phyloP scores from a whole-genome alignment of 495 filamentous ascomycete genomes.

The Hyaloscypha bicolor region DNA sequence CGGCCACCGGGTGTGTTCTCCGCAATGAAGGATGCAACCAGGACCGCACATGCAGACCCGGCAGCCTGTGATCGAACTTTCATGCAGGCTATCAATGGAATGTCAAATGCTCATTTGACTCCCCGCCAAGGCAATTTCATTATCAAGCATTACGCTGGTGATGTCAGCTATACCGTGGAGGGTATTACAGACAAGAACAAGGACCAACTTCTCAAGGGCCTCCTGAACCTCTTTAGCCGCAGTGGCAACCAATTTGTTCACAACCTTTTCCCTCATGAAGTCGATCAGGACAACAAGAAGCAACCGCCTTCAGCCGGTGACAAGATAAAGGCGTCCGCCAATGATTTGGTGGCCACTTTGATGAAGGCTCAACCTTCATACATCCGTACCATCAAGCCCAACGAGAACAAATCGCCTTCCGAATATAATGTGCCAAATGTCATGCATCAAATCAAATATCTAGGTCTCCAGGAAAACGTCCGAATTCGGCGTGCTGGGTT shows the following conservation, averaged over 20 bases:
- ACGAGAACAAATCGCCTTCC: slow-evolving; percentile 93
- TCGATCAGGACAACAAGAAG: slow-evolving; percentile 94
- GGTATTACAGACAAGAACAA: slow-evolving; percentile 99
- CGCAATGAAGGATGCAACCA: slow-evolving; percentile 95
- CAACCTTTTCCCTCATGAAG: slow-evolving; percentile 85
- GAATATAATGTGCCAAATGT: slow-evolving; percentile 94
- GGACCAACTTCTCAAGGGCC: slow-evolving; percentile 92
- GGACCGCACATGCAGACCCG: slow-evolving; percentile 94
- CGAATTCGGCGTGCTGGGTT: slow-evolving; percentile 96
- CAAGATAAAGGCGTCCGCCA: slow-evolving; percentile 95
- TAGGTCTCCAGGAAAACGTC: slow-evolving; percentile 98
- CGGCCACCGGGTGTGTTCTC: slow-evolving; percentile 94
- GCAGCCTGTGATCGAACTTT: slow-evolving; percentile 94
- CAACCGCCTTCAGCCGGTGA: slow-evolving; percentile 94
- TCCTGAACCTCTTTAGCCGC: slow-evolving; percentile 82
- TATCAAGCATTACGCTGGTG: slow-evolving; percentile 98
- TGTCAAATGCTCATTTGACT: slow-evolving; percentile 90
- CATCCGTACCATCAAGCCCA: slow-evolving; percentile 99
- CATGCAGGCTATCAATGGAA: slow-evolving; percentile 84
- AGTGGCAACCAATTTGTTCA: slow-evolving; percentile 87
- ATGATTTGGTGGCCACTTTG: slow-evolving; percentile 90
- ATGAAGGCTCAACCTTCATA: slow-evolving; percentile 98
- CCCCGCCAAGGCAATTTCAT: slow-evolving; percentile 95
- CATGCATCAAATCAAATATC: slow-evolving; percentile 98
- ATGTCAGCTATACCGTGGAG: slow-evolving; percentile 92